Conservation (phyloP, 106 monocot species). For the Apostasia ramifera region DNA sequence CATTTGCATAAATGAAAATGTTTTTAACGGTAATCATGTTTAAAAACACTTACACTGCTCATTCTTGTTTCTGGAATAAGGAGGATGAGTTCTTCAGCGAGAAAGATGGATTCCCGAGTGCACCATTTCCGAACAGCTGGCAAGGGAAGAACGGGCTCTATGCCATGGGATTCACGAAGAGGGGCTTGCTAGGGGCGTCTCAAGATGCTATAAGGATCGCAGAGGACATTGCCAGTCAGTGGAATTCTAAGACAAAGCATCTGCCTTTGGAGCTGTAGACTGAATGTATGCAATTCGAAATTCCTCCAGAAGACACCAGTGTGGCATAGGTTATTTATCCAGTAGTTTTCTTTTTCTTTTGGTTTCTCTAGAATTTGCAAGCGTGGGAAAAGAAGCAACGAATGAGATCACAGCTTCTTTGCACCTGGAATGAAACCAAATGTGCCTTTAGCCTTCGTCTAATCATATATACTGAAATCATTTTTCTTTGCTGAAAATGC, state of each 20-base stretch:
- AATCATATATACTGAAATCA: background rate
- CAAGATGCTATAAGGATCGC: conserved; percentile 53
- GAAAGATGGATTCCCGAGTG: conserved; percentile 35
- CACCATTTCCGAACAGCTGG: conserved; percentile 65
- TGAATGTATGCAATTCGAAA: background rate
- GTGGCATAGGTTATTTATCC: background rate
- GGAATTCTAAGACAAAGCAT: conserved; percentile 34
- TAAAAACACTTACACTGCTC: background rate
- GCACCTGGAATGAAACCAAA: background rate
- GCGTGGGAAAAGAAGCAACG: background rate
- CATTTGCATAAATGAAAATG: background rate
- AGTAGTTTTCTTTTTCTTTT: background rate
- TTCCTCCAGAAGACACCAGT: background rate
- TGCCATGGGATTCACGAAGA: conserved; percentile 48
- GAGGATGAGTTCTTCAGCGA: conserved; percentile 57
- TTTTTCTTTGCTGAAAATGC: too few relatives aligned
- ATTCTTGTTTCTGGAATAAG: conserved; percentile 15
- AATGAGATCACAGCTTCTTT: background rate
- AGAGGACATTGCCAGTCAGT: conserved; percentile 45
- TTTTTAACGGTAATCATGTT: background rate
- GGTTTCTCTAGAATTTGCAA: background rate
- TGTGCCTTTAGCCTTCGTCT: background rate
- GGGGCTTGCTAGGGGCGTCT: conserved; percentile 63
- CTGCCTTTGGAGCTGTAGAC: conserved; percentile 14
- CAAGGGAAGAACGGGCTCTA: conserved; percentile 68